Evolutionary conservation across 768 basidiomycete genomes (phyloP), one percentile per base, ranked within the genome.

Genomic region (Mycena vulgaris): DNA sequence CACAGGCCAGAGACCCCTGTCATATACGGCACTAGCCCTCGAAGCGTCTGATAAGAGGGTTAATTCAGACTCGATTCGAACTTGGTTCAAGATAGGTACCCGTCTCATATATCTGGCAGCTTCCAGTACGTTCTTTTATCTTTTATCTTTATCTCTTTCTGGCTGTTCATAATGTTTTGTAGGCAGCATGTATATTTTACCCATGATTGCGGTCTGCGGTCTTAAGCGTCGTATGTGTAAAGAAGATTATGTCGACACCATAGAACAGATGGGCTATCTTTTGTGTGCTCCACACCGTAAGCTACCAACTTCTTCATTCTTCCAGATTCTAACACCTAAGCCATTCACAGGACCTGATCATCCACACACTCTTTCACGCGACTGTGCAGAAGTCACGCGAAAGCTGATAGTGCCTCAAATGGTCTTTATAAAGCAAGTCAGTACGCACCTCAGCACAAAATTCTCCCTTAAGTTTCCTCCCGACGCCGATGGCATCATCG

Each of bases 141-240:
- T 28, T 25, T 53, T 25, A 14, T 11, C n/a, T 9, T 16, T 17
- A 9, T 30, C n/a, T 35, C 23, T 17, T 8, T 37, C 25, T 5
- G 5, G 51, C 28, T 52, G 8, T 23, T 28, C 21, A 19, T 23
- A 23, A n/a, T 9, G 19, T n/a, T 13, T n/a, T 57, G 13, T 1
- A 65, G 63, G 28, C n/a, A 65, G 53, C 45, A 57, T 56, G 42
- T 65, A 57, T 39, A 47, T 65, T 17, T 16, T 65, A 17, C 53
- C 63, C 2, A 40, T 65, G 4, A 65, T 65, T 8, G 63, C 63
- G 0, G 42, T 28, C 6, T 47, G 31, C 16, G 42, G 28, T 0
- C 35, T 65, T 2, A 14, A 40, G 3, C 3, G 4, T 19, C 16
- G 17, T 9, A 25, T 65, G 3, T 65, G 63, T 37, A 65, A 65